Evolutionary conservation across 2,329 filamentous ascomycete species (phyloP).

Genomic region (Neopestalotiopsis sp.): DNA sequence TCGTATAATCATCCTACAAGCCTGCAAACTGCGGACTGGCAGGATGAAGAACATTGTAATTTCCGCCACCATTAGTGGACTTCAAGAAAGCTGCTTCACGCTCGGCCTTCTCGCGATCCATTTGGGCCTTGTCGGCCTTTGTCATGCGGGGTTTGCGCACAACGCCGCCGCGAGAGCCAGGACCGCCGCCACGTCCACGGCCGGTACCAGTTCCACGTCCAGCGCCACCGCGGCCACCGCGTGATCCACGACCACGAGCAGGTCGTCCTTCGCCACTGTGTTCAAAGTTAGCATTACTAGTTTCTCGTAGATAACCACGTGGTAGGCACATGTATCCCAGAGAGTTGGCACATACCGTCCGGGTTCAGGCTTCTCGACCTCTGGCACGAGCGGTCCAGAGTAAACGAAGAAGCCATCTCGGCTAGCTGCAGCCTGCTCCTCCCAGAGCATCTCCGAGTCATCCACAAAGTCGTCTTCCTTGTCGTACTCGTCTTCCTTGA

Average conservation of each 20-base stretch:
- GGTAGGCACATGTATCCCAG: no score
- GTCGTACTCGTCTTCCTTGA: slow-evolving; percentile 84
- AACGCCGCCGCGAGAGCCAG: slow-evolving; percentile 77
- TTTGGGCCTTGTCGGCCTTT: slow-evolving; percentile 82
- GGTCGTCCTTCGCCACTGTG: slow-evolving; percentile 74
- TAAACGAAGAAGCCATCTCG: slow-evolving; percentile 99
- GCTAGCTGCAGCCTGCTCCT: slow-evolving; percentile 91
- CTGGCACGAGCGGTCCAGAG: slow-evolving; percentile 86
- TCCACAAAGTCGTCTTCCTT: slow-evolving; percentile 87
- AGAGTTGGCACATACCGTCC: slow-evolving; percentile 49
- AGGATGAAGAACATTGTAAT: slow-evolving; percentile 38
- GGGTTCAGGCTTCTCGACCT: slow-evolving; percentile 75
- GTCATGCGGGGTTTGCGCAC: slow-evolving; percentile 84
- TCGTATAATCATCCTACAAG: slow-evolving; percentile 25
- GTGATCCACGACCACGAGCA: slow-evolving; percentile 66
- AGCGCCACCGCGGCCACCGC: slow-evolving; percentile 53
- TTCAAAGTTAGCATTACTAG: slow-evolving; percentile 38
- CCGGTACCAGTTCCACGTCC: slow-evolving; percentile 68
- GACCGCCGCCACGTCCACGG: slow-evolving; percentile 56
- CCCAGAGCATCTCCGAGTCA: slow-evolving; percentile 93
- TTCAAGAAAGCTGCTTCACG: slow-evolving; percentile 56
- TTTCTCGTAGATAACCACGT: not conserved
- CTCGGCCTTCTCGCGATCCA: slow-evolving; percentile 82
- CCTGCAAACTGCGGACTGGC: slow-evolving; percentile 40
- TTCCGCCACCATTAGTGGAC: slow-evolving; percentile 29